Percentiles rank a stretch among this genome's conserved stretches.
These are phyloP conservation scores for Gillenia trifoliata DNA, from an alignment of 306 rosid genomes.

Conservation along the genomic window DNA sequence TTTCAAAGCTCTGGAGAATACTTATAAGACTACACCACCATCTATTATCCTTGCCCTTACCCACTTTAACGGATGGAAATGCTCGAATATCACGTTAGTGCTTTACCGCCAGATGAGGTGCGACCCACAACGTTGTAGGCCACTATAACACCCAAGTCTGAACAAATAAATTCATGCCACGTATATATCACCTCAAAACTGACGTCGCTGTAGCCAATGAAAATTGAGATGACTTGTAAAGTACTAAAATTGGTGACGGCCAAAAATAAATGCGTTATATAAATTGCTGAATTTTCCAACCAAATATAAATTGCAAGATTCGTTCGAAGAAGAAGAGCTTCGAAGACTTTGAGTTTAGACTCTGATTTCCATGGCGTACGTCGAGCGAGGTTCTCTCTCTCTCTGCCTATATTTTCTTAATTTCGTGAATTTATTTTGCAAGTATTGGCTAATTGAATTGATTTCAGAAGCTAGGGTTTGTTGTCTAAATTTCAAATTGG, in stretches of 20 bases:
- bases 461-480: not conserved
- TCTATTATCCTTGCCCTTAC: no score
- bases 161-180: not conserved
- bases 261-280: not conserved
- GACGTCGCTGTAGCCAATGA: constrained; percentile 12
- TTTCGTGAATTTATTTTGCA: not conserved
- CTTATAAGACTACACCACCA: no score
- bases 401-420: not conserved
- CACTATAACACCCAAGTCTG: not conserved
- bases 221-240: not conserved
- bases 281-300: no score
- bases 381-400: constrained; percentile 39
- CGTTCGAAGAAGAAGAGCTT: not conserved
- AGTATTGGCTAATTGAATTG: not conserved
- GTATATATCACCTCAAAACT: no score
- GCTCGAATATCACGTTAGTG: no score
- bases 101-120: no score
- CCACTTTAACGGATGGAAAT: no score
- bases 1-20: no score
- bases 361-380: constrained; percentile 38
- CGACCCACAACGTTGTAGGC: no score
- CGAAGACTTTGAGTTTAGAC: not conserved
- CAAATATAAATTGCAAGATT: not conserved
- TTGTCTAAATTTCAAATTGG: not conserved
- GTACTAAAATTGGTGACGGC: not conserved